These are phyloP conservation scores for Hyaloscypha bicolor DNA, from an alignment of 495 filamentous ascomycete genomes.

Conservation along the genomic window DNA sequence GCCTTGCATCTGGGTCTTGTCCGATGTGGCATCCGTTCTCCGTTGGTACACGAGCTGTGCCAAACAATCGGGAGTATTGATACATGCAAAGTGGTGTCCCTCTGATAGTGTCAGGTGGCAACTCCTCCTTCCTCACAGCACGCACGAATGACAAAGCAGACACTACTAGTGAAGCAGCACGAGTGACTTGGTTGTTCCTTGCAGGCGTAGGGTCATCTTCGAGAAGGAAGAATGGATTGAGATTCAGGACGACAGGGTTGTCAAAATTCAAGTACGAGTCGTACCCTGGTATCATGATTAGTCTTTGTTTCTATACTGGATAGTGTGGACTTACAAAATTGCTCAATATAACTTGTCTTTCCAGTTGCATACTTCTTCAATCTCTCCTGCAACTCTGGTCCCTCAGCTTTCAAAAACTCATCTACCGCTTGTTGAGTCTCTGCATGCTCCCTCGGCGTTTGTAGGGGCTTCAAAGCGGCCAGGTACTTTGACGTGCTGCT, in stretches of 20 bases:
- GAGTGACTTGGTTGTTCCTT: constrained; percentile 92
- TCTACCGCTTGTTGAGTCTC: constrained; percentile 79
- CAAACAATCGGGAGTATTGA: constrained; percentile 94
- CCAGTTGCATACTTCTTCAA: constrained; percentile 91
- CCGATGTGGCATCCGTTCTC: constrained; percentile 96
- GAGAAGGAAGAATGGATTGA: constrained; percentile 97
- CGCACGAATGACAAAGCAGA: constrained; percentile 92
- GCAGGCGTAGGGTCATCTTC: constrained; percentile 98
- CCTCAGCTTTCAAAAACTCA: constrained; percentile 85
- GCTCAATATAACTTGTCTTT: constrained; percentile 96
- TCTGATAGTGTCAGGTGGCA: constrained; percentile 84
- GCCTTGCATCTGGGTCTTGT: constrained; percentile 85
- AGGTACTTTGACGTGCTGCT: constrained; percentile 79
- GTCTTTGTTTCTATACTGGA: background rate
- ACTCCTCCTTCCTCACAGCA: constrained; percentile 89
- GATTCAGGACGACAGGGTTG: constrained; percentile 94
- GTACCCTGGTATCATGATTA: constrained; percentile 69
- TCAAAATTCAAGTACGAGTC: constrained; percentile 98
- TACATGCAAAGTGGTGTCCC: constrained; percentile 93
- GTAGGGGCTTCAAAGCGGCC: constrained; percentile 77
- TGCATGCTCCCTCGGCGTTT: constrained; percentile 76
- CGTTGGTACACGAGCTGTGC: constrained; percentile 91
- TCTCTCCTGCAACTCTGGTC: constrained; percentile 82
- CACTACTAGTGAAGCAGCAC: constrained; percentile 87
- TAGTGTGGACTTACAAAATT: constrained; percentile 78